phyloP scores from a whole-genome alignment of 345 rosid genomes.

The Conringia planisiliqua region DNA sequence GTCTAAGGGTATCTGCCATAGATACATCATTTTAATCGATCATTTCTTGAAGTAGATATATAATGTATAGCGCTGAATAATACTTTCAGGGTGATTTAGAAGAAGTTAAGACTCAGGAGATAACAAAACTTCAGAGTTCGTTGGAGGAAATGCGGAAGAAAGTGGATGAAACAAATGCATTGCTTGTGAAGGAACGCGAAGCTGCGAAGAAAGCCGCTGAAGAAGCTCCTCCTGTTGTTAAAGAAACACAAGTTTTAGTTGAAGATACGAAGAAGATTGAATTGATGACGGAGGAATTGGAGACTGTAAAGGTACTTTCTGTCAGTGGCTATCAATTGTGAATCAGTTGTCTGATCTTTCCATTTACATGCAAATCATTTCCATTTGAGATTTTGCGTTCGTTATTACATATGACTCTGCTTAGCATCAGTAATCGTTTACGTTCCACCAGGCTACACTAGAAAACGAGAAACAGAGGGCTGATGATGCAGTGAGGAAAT shows the following conservation, averaged over 20 bases:
- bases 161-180: conserved; percentile 49
- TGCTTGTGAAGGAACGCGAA: conserved; percentile 53
- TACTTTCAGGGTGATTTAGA: conserved; percentile 41
- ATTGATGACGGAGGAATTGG: conserved; percentile 51
- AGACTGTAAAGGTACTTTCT: conserved; percentile 47
- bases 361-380: too few species aligned
- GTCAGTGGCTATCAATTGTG: not conserved
- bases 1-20: conserved; percentile 45
- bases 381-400: not conserved
- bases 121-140: conserved; percentile 45
- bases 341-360: not conserved
- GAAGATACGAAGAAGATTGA: conserved; percentile 61
- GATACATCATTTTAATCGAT: not conserved
- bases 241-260: conserved; percentile 61
- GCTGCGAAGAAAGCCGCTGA: conserved; percentile 47
- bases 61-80: not conserved
- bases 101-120: conserved; percentile 54
- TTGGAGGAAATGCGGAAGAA: conserved; percentile 51
- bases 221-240: conserved; percentile 55
- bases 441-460: conserved; percentile 42
- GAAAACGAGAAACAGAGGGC: conserved; percentile 66
- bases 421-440: conserved; percentile 35
- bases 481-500: conserved; percentile 49
- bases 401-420: conserved; percentile 1
- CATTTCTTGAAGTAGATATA: not conserved